Evolutionary conservation across 345 rosid genomes (phyloP).

Genomic region (Sonneratia alba): DNA sequence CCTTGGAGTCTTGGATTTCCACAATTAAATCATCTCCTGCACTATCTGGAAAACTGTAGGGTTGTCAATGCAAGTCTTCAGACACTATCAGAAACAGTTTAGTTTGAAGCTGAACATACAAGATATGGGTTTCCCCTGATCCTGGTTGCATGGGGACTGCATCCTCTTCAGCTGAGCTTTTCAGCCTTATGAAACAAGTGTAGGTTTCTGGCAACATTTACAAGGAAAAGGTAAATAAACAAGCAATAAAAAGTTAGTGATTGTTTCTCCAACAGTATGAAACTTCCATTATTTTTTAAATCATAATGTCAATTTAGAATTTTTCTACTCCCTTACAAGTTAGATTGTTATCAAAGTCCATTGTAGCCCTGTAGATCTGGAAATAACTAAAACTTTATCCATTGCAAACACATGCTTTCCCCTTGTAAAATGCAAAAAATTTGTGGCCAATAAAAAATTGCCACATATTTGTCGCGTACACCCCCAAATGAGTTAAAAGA

Average conservation of each 20-base stretch:
- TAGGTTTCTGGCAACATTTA: slow-evolving; percentile 51
- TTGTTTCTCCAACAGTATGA: neutral
- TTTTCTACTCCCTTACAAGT: neutral
- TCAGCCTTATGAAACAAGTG: slow-evolving; percentile 65
- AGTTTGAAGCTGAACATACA: slow-evolving; percentile 44
- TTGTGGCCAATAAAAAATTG: no score
- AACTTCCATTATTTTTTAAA: neutral
- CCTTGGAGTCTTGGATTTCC: slow-evolving; percentile 81
- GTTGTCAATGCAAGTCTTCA: slow-evolving; percentile 16
- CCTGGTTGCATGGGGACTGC: slow-evolving; percentile 79
- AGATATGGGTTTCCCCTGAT: slow-evolving; percentile 87
- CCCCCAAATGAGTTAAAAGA: neutral
- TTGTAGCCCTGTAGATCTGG: no score
- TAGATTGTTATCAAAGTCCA: neutral
- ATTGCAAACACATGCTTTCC: no score
- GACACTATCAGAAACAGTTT: slow-evolving; percentile 9
- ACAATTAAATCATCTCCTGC: slow-evolving; percentile 87
- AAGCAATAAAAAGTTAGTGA: neutral
- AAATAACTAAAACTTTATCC: no score
- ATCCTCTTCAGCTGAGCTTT: slow-evolving; percentile 78
- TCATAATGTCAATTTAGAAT: neutral
- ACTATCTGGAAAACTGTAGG: slow-evolving; percentile 89
- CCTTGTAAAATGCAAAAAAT: no score
- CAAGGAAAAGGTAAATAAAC: neutral
- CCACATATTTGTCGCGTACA: no score